These are phyloP conservation scores for Fagopyrum homotropicum DNA, from an alignment of 148 eudicot genomes.

Conservation along the genomic window DNA sequence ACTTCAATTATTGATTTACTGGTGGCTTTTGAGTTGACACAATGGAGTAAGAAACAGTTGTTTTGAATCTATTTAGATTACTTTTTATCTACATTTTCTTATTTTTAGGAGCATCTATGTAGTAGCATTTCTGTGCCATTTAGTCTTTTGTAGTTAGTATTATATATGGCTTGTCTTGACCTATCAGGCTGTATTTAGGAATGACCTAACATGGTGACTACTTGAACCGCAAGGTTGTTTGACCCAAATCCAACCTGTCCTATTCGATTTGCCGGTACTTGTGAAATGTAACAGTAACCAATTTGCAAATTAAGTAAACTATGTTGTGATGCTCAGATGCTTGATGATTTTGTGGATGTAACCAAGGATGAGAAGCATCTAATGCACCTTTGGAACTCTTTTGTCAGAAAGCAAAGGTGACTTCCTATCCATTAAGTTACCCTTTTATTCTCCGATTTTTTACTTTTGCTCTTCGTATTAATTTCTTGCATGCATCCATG, in stretches of 20 bases:
- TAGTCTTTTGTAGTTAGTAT: background rate
- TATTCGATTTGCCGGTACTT: background rate
- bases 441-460: background rate
- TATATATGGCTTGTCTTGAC: background rate
- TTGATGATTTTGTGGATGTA: constrained; percentile 97
- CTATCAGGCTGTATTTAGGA: background rate
- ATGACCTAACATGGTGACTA: background rate
- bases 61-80: background rate
- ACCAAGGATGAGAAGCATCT: constrained; percentile 77
- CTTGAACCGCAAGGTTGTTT: background rate
- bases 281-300: background rate
- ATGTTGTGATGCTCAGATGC: constrained; percentile 54
- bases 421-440: background rate
- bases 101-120: background rate
- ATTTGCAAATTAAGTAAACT: background rate
- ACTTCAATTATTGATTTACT: background rate
- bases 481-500: background rate
- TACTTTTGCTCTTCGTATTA: background rate
- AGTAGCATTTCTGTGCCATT: background rate
- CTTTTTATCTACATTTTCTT: background rate
- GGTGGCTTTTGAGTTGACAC: background rate
- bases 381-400: constrained; percentile 99
- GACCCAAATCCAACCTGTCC: background rate
- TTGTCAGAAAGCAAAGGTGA: constrained; percentile 84
- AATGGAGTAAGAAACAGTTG: background rate